Evolutionary conservation across 2,329 filamentous ascomycete species (phyloP).

Genomic region (Hypoxylon sp.): DNA sequence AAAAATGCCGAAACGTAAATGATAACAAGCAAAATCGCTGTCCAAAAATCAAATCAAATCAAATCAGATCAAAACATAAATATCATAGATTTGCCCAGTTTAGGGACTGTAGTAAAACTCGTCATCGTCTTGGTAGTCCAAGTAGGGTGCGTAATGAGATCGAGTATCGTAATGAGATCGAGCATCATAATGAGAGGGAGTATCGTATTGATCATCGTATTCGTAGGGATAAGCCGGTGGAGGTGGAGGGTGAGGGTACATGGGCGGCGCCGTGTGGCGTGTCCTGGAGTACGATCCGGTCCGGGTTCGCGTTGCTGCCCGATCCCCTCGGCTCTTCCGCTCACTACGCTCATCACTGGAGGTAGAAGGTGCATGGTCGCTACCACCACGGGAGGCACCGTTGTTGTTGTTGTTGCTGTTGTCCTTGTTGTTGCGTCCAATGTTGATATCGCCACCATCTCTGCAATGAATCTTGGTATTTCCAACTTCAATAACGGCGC

Average conservation of each 20-base stretch:
- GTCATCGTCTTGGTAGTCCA: slow-evolving; percentile 20
- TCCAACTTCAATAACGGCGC: slow-evolving; percentile 63
- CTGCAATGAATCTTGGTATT: slow-evolving; percentile 66
- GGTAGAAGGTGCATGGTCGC: slow-evolving; percentile 59
- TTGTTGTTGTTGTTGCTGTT: too few relatives aligned
- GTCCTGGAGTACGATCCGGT: slow-evolving; percentile 55
- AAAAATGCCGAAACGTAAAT: slow-evolving; percentile 32
- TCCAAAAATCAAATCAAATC: slow-evolving; percentile 13
- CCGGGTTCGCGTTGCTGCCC: slow-evolving; percentile 56
- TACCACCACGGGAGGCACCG: slow-evolving; percentile 50
- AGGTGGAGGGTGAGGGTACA: slow-evolving; percentile 29
- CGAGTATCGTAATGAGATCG: slow-evolving; percentile 3
- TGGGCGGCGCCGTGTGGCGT: slow-evolving; percentile 20
- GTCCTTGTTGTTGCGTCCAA: too few relatives aligned
- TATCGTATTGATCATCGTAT: slow-evolving; percentile 28
- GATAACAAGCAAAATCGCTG: slow-evolving; percentile 14
- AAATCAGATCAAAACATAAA: slow-evolving; percentile 6
- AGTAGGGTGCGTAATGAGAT: slow-evolving; percentile 9
- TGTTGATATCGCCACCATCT: slow-evolving; percentile 68
- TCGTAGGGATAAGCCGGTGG: slow-evolving; percentile 30
- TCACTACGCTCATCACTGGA: slow-evolving; percentile 61
- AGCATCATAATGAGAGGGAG: slow-evolving; percentile 5
- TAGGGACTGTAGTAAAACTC: slow-evolving; percentile 8
- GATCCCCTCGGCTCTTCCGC: slow-evolving; percentile 48
- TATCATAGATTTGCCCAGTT: background rate